Base-by-base conservation (phyloP, 257 asterid genomes). In the Nicotiana tabacum region DNA sequence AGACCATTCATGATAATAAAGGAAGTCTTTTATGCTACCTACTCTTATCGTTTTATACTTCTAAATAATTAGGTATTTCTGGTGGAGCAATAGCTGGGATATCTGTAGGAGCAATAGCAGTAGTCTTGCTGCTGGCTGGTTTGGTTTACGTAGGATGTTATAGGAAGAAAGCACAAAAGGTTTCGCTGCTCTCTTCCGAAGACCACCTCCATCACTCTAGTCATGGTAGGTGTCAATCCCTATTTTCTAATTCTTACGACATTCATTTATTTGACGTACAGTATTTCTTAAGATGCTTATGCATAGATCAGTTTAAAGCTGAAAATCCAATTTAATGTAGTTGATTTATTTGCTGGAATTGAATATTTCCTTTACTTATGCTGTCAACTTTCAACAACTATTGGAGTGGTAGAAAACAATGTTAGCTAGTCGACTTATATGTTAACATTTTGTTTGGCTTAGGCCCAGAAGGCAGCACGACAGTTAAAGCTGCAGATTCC, bases 61-160 rank as follows among this genome's bases (percentile, higher is more conserved):
- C 80, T 66, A 46, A 82, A 78, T 80, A 62, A 83, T 84, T 92
- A 96, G 99, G 99, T 80, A 86, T 93, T 68, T 81, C 97, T 37
- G 83, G 90, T 81, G 97, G 94, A 84, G 94, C 90, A 68, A 90
- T 91, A 83, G 98, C 96, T 84, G 98, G 97, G 78, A 92, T 96
- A 87, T 70, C 84, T 48, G 83, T 93, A 77, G 95, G 89, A 24
- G 88, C 55, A 68, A 61, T 90, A 56, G 90, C 62, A 82, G 94
- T 88, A 77, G 78, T 85, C 4, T 83, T 93, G 83, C 83, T 94
- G 65, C 39, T 87, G 81, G 88, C 90, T 56, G 94, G 89, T 78
- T 90, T 89, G 83, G 78, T 93, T 57, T 93, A 87, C 82, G 56
- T 92, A 68, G 81, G 83, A 79, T 69, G 77, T 84, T 84, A 77